Conservation (phyloP, 352 stramenopile genomes). For the Albugo laibachii region DNA sequence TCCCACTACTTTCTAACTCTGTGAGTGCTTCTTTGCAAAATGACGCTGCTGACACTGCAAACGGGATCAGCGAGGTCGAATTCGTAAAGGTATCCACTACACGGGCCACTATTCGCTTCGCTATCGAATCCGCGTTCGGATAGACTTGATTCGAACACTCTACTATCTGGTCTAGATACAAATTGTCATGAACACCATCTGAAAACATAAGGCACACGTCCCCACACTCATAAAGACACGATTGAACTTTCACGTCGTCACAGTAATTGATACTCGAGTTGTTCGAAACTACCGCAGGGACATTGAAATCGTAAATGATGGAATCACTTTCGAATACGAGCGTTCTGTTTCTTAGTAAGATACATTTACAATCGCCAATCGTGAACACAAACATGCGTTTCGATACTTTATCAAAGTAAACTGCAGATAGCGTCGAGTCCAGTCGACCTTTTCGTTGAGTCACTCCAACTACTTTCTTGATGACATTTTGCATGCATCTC, state of each 20-base stretch:
- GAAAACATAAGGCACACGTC: conserved; percentile 74
- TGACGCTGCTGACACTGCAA: conserved; percentile 58
- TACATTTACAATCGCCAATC: conserved; percentile 77
- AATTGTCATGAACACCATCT: conserved; percentile 74
- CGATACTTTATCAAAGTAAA: conserved; percentile 55
- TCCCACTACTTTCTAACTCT: conserved; percentile 42
- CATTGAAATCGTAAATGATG: conserved; percentile 83
- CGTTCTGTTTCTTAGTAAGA: conserved; percentile 33
- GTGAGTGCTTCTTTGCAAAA: conserved; percentile 62
- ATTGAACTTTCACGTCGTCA: conserved; percentile 48
- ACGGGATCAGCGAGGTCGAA: conserved; percentile 59
- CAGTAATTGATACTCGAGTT: conserved; percentile 72
- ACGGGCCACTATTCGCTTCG: conserved; percentile 40
- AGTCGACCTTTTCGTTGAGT: conserved; percentile 61
- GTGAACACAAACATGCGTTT: conserved; percentile 68
- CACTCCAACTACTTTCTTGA: conserved; percentile 46
- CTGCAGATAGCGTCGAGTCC: conserved; percentile 65
- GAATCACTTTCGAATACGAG: conserved; percentile 78
- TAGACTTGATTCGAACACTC: conserved; percentile 9
- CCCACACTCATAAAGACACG: conserved; percentile 39
- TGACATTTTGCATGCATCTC: conserved; percentile 41
- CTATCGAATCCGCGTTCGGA: conserved; percentile 48
- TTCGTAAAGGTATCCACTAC: conserved; percentile 46
- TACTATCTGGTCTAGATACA: conserved; percentile 70
- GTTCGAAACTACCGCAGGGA: conserved; percentile 68